A percentile compares a stretch with the other conserved stretches of the same genome.
Evolutionary conservation across 768 basidiomycete species (phyloP).

Genomic region (Mycena galopus): DNA sequence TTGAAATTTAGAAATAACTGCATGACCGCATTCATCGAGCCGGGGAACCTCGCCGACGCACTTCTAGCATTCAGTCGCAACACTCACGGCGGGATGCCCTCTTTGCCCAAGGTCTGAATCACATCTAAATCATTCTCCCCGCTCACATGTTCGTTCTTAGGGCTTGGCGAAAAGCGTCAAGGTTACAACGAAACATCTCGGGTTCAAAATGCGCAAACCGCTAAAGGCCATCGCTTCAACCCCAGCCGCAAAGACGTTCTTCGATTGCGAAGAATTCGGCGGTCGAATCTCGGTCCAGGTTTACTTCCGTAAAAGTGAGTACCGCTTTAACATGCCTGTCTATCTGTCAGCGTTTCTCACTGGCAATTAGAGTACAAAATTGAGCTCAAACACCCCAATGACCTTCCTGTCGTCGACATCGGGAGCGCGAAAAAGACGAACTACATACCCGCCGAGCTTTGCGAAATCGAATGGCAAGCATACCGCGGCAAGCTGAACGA

Average conservation of each 20-base stretch:
- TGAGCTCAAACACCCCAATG: constrained; percentile 36
- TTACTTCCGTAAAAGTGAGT: constrained; percentile 72
- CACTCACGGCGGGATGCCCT: constrained; percentile 59
- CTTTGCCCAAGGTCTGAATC: constrained; percentile 50
- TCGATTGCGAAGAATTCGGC: constrained; percentile 65
- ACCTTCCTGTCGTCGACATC: constrained; percentile 56
- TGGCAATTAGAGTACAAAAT: constrained; percentile 65
- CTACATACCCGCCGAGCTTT: constrained; percentile 78
- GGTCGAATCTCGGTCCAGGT: constrained; percentile 69
- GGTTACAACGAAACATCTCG: constrained; percentile 69
- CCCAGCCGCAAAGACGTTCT: constrained; percentile 56
- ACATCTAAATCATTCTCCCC: background rate
- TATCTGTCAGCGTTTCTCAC: no score
- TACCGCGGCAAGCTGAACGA: constrained; percentile 72
- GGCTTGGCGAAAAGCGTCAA: constrained; percentile 67
- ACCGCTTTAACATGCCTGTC: background rate
- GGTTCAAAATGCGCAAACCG: constrained; percentile 65
- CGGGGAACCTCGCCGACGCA: constrained; percentile 73
- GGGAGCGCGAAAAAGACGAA: constrained; percentile 39
- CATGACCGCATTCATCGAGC: constrained; percentile 68
- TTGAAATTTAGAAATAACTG: constrained; percentile 64
- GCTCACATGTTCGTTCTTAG: constrained; percentile 1
- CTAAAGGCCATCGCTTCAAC: constrained; percentile 53
- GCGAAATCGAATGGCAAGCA: constrained; percentile 70
- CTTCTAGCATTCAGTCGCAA: constrained; percentile 60